phyloP scores from a whole-genome alignment of 805 yeast species.

The Candida tammaniensis region DNA sequence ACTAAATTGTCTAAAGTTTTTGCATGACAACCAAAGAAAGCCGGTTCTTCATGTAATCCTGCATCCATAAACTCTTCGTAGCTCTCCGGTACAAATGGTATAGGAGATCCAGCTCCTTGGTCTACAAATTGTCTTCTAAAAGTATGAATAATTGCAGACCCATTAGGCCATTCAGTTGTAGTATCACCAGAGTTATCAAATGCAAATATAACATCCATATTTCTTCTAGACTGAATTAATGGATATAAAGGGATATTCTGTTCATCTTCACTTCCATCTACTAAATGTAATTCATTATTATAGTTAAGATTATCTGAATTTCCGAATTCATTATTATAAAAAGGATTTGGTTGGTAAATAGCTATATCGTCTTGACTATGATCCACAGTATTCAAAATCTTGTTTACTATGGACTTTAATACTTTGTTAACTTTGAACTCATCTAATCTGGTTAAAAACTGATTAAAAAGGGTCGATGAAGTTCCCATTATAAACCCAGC shows the following conservation, averaged over 20 bases:
- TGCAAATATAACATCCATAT: conserved; percentile 40
- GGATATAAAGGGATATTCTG: conserved; percentile 43
- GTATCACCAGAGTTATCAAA: conserved; percentile 44
- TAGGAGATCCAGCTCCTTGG: conserved; percentile 58
- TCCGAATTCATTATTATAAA: conserved; percentile 21
- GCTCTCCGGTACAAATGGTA: conserved; percentile 77
- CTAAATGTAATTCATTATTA: conserved; percentile 33
- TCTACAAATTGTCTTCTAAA: conserved; percentile 31
- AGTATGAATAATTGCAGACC: conserved; percentile 35
- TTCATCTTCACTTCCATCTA: conserved; percentile 44
- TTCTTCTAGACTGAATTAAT: conserved; percentile 33
- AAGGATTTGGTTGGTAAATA: conserved; percentile 40
- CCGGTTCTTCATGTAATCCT: conserved; percentile 65
- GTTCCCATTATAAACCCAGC: conserved; percentile 42
- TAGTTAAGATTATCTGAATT: conserved; percentile 16
- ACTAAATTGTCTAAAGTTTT: conserved; percentile 53
- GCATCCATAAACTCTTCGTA: conserved; percentile 52
- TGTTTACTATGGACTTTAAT: conserved; percentile 21
- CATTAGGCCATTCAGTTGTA: conserved; percentile 39
- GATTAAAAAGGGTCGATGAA: conserved; percentile 37
- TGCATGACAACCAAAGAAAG: conserved; percentile 82
- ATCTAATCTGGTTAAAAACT: conserved; percentile 18
- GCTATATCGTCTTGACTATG: conserved; percentile 35
- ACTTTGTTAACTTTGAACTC: conserved; percentile 20
- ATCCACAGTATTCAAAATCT: conserved; percentile 22